Percentiles rank a stretch among this genome's conserved stretches.
These are phyloP conservation scores for Remersonia thermophila DNA, from an alignment of 2,329 filamentous ascomycete species.

Conservation along the genomic window DNA sequence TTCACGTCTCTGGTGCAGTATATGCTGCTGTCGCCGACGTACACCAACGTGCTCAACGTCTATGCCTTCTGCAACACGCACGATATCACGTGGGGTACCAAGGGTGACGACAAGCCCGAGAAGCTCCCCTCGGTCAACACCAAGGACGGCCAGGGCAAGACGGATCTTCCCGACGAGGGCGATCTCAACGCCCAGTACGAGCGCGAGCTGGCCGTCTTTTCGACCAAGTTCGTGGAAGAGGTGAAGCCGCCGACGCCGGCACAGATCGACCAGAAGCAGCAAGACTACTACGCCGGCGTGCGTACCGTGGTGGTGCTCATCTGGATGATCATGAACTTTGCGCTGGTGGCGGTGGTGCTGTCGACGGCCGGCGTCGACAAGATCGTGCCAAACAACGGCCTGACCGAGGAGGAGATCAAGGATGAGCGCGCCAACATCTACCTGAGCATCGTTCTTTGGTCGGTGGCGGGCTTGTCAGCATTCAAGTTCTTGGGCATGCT, in stretches of 20 bases:
- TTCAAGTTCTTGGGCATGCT: constrained; percentile 81
- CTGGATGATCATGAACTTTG: constrained; percentile 97
- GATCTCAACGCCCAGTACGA: constrained; percentile 95
- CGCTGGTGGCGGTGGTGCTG: constrained; percentile 71
- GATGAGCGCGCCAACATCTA: constrained; percentile 60
- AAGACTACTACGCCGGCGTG: constrained; percentile 98
- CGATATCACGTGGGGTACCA: constrained; percentile 96
- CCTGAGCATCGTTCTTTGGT: constrained; percentile 78
- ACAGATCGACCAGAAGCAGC: constrained; percentile 65
- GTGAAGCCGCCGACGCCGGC: constrained; percentile 45
- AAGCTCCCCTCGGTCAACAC: constrained; percentile 79
- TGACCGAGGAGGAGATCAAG: constrained; percentile 30
- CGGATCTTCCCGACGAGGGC: constrained; percentile 87
- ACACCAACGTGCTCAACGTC: constrained; percentile 97
- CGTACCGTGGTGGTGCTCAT: constrained; percentile 80
- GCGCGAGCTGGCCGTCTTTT: constrained; percentile 63
- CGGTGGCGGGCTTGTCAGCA: constrained; percentile 67
- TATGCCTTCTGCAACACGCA: constrained; percentile 98
- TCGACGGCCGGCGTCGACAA: constrained; percentile 72
- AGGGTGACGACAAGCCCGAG: constrained; percentile 91
- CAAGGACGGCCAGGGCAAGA: constrained; percentile 82
- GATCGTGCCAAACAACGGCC: constrained; percentile 35
- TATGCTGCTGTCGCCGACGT: constrained; percentile 85
- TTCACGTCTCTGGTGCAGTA: constrained; percentile 93
- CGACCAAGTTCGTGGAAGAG: constrained; percentile 60